These are phyloP conservation scores for Tephrocybe rancida DNA, from an alignment of 768 basidiomycete genomes.

Conservation along the genomic window DNA sequence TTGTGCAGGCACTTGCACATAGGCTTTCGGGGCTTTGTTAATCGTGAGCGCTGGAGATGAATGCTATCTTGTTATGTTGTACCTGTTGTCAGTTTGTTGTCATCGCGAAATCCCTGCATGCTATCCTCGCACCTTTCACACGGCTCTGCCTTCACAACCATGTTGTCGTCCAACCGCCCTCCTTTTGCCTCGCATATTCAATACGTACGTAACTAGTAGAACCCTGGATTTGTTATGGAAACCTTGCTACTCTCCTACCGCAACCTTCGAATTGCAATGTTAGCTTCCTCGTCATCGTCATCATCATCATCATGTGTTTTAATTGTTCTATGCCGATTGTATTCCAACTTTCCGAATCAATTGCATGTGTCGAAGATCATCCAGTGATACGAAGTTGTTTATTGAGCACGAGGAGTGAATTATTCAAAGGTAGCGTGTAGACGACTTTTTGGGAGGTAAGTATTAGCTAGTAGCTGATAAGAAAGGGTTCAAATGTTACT, in stretches of 20 bases:
- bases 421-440: too few relatives aligned
- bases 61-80: slow-evolving; percentile 11
- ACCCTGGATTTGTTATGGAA: slow-evolving; percentile 12
- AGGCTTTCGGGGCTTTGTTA: slow-evolving; percentile 40
- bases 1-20: slow-evolving; percentile 69
- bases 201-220: neutral
- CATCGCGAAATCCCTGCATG: slow-evolving; percentile 8
- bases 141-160: neutral
- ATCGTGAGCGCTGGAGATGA: neutral
- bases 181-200: slow-evolving; percentile 1
- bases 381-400: too few relatives aligned
- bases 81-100: slow-evolving; percentile 5
- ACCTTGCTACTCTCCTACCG: slow-evolving; percentile 10
- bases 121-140: slow-evolving; percentile 4
- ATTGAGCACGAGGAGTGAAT: too few relatives aligned
- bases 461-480: too few relatives aligned
- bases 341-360: slow-evolving; percentile 2
- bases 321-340: slow-evolving; percentile 8
- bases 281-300: slow-evolving; percentile 7
- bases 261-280: slow-evolving; percentile 9
- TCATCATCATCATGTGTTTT: slow-evolving; percentile 3
- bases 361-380: neutral
- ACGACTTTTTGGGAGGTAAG: neutral
- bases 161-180: neutral
- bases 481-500: too few relatives aligned